These are phyloP conservation scores for Saccharomycopsis fodiens DNA, from an alignment of 805 yeast species.

Conservation along the genomic window DNA sequence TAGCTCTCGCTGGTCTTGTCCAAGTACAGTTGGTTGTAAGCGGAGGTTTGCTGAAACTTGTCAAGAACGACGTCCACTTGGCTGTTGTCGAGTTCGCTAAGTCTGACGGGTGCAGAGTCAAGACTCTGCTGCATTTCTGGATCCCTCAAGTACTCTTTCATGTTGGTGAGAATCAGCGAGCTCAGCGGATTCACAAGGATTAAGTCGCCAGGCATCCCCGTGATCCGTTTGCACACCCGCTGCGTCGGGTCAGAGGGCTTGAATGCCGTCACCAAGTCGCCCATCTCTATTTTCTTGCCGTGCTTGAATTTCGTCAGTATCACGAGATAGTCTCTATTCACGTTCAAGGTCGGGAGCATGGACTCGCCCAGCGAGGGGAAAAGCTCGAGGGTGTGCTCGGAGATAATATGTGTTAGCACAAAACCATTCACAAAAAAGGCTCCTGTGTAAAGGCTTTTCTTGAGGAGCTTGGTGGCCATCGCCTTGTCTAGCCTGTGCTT, in stretches of 20 bases:
- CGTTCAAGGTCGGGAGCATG: constrained; percentile 85
- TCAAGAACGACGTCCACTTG: not conserved
- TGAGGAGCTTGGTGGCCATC: not conserved
- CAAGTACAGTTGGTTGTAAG: constrained; percentile 4
- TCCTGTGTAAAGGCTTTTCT: not conserved
- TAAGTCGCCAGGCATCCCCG: constrained; percentile 94
- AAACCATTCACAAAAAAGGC: constrained; percentile 23
- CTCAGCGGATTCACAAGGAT: constrained; percentile 75
- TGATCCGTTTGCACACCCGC: constrained; percentile 84
- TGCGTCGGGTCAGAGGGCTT: constrained; percentile 87
- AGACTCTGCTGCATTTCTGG: not conserved
- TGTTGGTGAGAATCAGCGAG: constrained; percentile 35
- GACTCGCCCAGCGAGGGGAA: constrained; percentile 87
- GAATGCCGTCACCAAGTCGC: constrained; percentile 80
- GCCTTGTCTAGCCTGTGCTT: too few relatives aligned
- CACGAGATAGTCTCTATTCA: constrained; percentile 70
- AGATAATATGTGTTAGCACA: constrained; percentile 50
- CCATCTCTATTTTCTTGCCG: constrained; percentile 64
- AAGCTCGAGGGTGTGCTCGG: constrained; percentile 61
- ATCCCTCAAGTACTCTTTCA: constrained; percentile 13
- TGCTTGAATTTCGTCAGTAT: constrained; percentile 54
- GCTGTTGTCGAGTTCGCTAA: not conserved
- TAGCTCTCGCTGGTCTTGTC: constrained; percentile 23
- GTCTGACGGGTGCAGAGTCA: not conserved
- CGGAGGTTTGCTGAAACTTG: not conserved